These are phyloP conservation scores for Pleurozium schreberi DNA, from an alignment of 225 moss, liverwort and hornwort species.

Conservation along the genomic window DNA sequence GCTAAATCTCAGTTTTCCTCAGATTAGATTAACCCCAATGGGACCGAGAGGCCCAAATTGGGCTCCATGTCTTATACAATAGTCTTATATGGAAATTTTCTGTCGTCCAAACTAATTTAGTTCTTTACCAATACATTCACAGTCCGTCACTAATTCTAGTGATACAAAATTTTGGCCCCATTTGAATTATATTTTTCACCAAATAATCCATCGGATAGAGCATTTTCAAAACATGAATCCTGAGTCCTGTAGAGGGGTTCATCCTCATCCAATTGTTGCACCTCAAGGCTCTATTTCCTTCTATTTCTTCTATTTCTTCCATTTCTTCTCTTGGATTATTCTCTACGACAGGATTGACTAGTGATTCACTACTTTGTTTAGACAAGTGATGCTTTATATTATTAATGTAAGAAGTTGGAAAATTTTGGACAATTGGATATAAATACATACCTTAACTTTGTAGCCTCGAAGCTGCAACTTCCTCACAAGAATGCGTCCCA, in stretches of 20 bases:
- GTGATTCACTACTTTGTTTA: not conserved
- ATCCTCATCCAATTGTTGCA: not conserved
- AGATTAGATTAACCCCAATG: not conserved
- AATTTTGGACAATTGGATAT: not conserved
- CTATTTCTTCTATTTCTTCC: not conserved
- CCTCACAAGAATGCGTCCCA: slow-evolving; percentile 80
- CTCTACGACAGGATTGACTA: not conserved
- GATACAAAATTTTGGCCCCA: not conserved
- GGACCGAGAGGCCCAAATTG: not conserved
- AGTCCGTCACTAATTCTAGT: not conserved
- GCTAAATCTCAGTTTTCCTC: not conserved
- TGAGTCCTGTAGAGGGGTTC: not conserved
- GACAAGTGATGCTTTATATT: not conserved
- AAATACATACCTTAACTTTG: slow-evolving; percentile 59
- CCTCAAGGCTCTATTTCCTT: not conserved
- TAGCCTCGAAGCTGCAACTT: slow-evolving; percentile 83
- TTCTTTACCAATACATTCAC: not conserved
- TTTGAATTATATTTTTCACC: not conserved
- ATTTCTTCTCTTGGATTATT: not conserved
- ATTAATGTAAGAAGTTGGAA: not conserved
- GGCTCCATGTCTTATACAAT: not conserved
- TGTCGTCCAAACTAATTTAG: not conserved
- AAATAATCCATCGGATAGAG: not conserved
- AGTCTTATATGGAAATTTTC: not conserved
- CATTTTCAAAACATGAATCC: not conserved